Evolutionary conservation across 306 rosid species (phyloP).

Genomic region (Prunus davidiana): DNA sequence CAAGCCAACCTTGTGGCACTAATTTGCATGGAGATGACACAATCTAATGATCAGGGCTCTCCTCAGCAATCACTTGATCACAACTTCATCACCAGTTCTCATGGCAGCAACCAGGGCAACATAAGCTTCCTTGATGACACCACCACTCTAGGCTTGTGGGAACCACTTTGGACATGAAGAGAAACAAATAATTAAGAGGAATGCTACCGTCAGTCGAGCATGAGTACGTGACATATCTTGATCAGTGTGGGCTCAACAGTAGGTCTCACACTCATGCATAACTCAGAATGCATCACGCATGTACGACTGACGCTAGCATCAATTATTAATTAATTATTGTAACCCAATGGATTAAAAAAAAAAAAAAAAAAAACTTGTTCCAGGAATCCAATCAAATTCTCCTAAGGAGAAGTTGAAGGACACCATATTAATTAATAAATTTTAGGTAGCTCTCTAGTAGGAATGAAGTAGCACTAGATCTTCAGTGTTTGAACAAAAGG

Average conservation of each 20-base stretch:
- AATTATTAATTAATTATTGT: too few species aligned
- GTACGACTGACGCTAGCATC: not conserved
- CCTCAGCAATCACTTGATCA: conserved; percentile 50
- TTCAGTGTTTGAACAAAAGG: conserved; percentile 1
- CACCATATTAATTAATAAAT: conserved; percentile 13
- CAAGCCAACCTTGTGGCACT: conserved; percentile 77
- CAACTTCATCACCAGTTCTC: conserved; percentile 31
- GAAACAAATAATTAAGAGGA: not conserved
- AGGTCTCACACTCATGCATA: not conserved
- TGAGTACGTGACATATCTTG: not conserved
- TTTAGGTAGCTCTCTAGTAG: conserved; percentile 17
- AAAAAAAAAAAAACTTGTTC: not conserved
- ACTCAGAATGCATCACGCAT: not conserved
- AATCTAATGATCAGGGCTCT: conserved; percentile 34
- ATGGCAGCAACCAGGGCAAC: conserved; percentile 29
- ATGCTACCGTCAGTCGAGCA: too few species aligned
- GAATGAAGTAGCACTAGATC: not conserved
- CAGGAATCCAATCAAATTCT: conserved; percentile 34
- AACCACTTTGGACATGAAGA: conserved; percentile 71
- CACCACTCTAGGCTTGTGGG: conserved; percentile 51
- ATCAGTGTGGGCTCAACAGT: not conserved
- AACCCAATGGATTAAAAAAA: too few species aligned
- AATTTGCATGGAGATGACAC: conserved; percentile 72
- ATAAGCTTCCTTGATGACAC: conserved; percentile 54
- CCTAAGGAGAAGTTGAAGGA: conserved; percentile 61